Evolutionary conservation across 768 basidiomycete genomes (phyloP), one percentile per base, ranked within the genome.

Genomic region (Hericium erinaceus): DNA sequence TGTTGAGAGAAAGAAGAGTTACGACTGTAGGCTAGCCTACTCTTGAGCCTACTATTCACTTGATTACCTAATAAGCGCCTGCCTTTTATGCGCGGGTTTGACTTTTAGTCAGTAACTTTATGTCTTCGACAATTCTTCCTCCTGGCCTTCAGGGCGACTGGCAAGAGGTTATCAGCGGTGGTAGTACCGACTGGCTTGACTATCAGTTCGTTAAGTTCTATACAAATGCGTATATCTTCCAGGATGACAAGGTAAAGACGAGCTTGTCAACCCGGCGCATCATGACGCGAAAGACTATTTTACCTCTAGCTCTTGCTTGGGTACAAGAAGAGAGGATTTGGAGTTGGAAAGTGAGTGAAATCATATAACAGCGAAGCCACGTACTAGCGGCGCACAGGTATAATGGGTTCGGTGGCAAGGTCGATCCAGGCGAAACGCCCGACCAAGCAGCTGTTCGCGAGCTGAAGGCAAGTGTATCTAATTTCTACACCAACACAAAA

Each of bases 371-470:
- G 26, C 3, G 18, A 11, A 41, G 33, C n/a, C 1, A 48, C 46
- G 52, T 33, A 33, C 37, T 38, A 37, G 48, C 37, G 39, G 46
- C 61, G 20, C 15, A 24, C 64, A 92, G 92, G 64, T 92, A 80
- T 65, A 94, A 94, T 60, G 92, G 92, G 3, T 95, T 93, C 62
- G 91, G 90, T 16, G 92, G 92, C 10, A 95, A 95, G 69, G 83
- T 90, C 9, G 90, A 94, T 57, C 70, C 76, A 2, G 81, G 79
- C 4, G 92, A 95, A 69, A 83, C 84, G 0, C 71, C 82, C 16
- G 62, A 73, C 0, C 71, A 87, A 65, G 92, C 90, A 10, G 92
- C 92, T 3, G 64, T 69, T n/a, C 83, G 92, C n/a, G 92, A 85
- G 66, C 75, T 87, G 33, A 64, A 83, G 74, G 86, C 84, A 37